These are phyloP conservation scores for Penicillium sp. DNA, from an alignment of 2,329 filamentous ascomycete species.

Conservation along the genomic window DNA sequence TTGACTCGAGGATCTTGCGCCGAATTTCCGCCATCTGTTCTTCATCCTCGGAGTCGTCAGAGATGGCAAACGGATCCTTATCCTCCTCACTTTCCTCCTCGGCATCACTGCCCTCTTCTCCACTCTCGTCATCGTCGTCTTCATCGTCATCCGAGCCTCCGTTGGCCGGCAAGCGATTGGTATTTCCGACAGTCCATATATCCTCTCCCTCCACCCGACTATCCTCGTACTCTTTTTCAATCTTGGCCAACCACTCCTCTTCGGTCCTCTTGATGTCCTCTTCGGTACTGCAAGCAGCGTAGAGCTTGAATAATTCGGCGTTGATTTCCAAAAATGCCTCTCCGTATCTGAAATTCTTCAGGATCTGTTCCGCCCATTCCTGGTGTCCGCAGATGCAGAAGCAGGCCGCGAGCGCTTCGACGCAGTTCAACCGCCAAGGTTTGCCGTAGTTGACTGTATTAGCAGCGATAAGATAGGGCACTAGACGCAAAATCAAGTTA, in stretches of 20 bases:
- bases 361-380: slow-evolving; percentile 84
- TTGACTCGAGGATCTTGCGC: slow-evolving; percentile 85
- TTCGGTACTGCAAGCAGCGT: slow-evolving; percentile 80
- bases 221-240: slow-evolving; percentile 86
- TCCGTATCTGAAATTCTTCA: slow-evolving; percentile 86
- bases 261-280: slow-evolving; percentile 81
- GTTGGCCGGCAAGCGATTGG: slow-evolving; percentile 64
- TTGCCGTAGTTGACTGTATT: slow-evolving; percentile 97
- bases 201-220: slow-evolving; percentile 70
- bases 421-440: slow-evolving; percentile 93
- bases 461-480: slow-evolving; percentile 94
- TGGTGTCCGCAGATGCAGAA: slow-evolving; percentile 89
- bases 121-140: slow-evolving; percentile 43
- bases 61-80: slow-evolving; percentile 72
- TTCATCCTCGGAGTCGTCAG: slow-evolving; percentile 78
- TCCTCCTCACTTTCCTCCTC: slow-evolving; percentile 47
- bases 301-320: slow-evolving; percentile 73
- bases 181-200: slow-evolving; percentile 88
- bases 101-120: slow-evolving; percentile 48
- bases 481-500: slow-evolving; percentile 23
- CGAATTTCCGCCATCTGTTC: slow-evolving; percentile 92
- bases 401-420: slow-evolving; percentile 87
- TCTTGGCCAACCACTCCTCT: slow-evolving; percentile 81
- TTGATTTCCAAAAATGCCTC: slow-evolving; percentile 90
- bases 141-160: slow-evolving; percentile 52